These are phyloP conservation scores for Lagenidium sp. DNA, from an alignment of 352 stramenopile genomes.

Conservation along the genomic window DNA sequence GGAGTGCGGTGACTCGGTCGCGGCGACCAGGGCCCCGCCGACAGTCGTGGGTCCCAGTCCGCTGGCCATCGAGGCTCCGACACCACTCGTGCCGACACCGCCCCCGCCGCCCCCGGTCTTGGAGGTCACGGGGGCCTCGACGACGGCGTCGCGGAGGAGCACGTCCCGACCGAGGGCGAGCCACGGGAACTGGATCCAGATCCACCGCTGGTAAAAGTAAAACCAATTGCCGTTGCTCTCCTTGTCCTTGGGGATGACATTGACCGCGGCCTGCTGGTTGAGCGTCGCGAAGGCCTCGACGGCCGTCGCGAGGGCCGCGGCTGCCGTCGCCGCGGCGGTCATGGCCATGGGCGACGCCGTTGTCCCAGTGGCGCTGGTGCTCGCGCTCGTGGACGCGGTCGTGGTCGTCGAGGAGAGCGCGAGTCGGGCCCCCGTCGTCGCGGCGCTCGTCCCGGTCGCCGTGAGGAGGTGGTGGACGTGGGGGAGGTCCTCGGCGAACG, in stretches of 20 bases:
- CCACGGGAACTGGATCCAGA: conserved; percentile 93
- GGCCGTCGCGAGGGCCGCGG: conserved; percentile 7
- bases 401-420: conserved; percentile 5
- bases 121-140: conserved; percentile 8
- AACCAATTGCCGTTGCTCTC: conserved; percentile 50
- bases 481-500: conserved; percentile 55
- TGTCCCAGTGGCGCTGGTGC: not conserved
- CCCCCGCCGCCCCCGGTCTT: too few species aligned
- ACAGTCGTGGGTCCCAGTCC: not conserved
- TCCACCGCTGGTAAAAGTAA: conserved; percentile 89
- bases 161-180: conserved; percentile 75
- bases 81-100: not conserved
- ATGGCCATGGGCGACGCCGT: conserved; percentile 16
- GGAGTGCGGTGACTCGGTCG: too few species aligned
- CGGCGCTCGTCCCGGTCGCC: conserved; percentile 6
- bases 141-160: conserved; percentile 30
- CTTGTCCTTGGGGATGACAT: conserved; percentile 28
- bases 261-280: conserved; percentile 9
- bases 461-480: conserved; percentile 23
- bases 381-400: too few species aligned
- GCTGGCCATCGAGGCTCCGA: not conserved
- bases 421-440: conserved; percentile 1
- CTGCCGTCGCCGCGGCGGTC: conserved; percentile 18
- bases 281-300: conserved; percentile 18
- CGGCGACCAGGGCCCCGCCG: too few species aligned